phyloP scores from a whole-genome alignment of 441 rosid species.

The Pelargonium fulgidum region DNA sequence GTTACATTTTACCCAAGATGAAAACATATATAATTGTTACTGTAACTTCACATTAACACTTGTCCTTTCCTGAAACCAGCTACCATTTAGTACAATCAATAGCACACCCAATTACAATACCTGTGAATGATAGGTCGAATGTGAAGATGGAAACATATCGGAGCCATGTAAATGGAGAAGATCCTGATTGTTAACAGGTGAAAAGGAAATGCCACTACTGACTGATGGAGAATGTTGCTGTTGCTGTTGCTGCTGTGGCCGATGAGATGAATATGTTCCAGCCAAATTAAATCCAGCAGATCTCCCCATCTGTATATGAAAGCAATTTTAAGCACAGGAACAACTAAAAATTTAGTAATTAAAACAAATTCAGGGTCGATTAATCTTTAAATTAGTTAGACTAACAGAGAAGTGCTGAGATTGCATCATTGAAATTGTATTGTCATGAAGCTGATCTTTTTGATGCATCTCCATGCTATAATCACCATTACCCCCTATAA shows the following conservation, averaged over 20 bases:
- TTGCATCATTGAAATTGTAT: slow-evolving; percentile 79
- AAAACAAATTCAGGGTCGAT: slow-evolving; percentile 17
- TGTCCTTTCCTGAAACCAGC: neutral
- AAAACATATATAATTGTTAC: neutral
- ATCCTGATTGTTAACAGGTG: slow-evolving; percentile 63
- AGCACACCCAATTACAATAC: slow-evolving; percentile 28
- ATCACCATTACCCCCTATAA: slow-evolving; percentile 83
- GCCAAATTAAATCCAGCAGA: slow-evolving; percentile 78
- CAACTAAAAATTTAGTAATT: neutral
- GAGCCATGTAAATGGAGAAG: slow-evolving; percentile 67
- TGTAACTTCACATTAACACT: neutral
- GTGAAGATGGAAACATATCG: slow-evolving; percentile 75
- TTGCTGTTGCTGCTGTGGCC: slow-evolving; percentile 67
- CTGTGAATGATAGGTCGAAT: slow-evolving; percentile 81
- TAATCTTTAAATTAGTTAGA: slow-evolving; percentile 13
- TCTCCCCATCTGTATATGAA: slow-evolving; percentile 66
- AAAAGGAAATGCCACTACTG: slow-evolving; percentile 57
- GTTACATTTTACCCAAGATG: neutral
- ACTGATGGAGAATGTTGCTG: slow-evolving; percentile 63
- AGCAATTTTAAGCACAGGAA: slow-evolving; percentile 17
- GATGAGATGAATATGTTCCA: slow-evolving; percentile 63
- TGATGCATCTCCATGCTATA: slow-evolving; percentile 89
- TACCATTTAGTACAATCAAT: neutral
- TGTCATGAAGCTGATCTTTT: slow-evolving; percentile 94
- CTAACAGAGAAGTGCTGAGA: slow-evolving; percentile 95